Evolutionary conservation across 164 flowering plant species (phyloP).

Genomic region (Annona cherimola): DNA sequence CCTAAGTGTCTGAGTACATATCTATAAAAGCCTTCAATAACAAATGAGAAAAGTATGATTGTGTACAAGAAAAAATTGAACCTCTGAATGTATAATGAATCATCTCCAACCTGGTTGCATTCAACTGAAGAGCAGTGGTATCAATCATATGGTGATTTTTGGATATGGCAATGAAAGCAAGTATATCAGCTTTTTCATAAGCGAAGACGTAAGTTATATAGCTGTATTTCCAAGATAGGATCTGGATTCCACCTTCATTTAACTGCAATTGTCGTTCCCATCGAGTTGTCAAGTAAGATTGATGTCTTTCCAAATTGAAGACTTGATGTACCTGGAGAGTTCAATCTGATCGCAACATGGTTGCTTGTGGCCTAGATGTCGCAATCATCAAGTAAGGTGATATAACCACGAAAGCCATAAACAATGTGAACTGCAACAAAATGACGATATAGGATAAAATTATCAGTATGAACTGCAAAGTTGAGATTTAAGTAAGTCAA

Average conservation of each 20-base stretch:
- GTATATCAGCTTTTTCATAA: constrained; percentile 2
- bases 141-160: background rate
- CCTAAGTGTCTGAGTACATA: too few species aligned
- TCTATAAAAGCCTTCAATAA: background rate
- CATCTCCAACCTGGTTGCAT: background rate
- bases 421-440: constrained; percentile 72
- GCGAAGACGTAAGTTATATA: background rate
- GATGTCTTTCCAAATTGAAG: constrained; percentile 15
- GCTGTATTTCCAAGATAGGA: background rate
- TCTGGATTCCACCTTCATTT: background rate
- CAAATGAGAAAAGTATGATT: background rate
- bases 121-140: constrained; percentile 7
- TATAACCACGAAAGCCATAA: constrained; percentile 72
- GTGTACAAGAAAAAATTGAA: constrained; percentile 1
- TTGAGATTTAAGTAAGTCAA: background rate
- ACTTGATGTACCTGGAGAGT: constrained; percentile 1
- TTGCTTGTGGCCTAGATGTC: constrained; percentile 36
- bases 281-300: constrained; percentile 1
- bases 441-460: too few species aligned
- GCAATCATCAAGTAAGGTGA: constrained; percentile 46
- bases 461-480: too few species aligned
- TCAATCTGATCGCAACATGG: constrained; percentile 56
- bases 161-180: constrained; percentile 2
- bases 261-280: background rate
- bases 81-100: background rate